A percentile compares a stretch with the other conserved stretches of the same genome.
These are phyloP conservation scores for Triticum monococcum DNA, from an alignment of 176 grass and related monocot genomes.

Conservation along the genomic window DNA sequence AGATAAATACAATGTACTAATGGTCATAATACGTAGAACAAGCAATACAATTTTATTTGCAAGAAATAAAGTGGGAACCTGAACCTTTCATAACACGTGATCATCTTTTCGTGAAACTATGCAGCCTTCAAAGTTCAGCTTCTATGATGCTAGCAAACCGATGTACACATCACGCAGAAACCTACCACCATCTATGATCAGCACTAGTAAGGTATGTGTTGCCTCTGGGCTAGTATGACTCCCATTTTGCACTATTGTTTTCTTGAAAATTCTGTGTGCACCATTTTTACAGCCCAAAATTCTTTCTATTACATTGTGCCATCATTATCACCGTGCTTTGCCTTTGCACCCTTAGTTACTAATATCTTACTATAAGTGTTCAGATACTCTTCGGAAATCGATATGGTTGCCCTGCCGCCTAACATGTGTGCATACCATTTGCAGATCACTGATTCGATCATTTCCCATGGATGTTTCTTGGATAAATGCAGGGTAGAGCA, in stretches of 20 bases:
- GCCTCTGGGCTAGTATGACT: not conserved
- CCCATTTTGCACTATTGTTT: not conserved
- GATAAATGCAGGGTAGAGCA: slow-evolving; percentile 69
- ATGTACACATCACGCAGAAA: slow-evolving; percentile 88
- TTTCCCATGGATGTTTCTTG: slow-evolving; percentile 92
- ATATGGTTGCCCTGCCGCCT: not conserved
- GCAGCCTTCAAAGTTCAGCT: slow-evolving; percentile 88
- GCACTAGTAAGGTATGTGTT: slow-evolving; percentile 60
- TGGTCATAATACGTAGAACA: not conserved
- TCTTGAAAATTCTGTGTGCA: not conserved
- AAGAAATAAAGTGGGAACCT: not conserved
- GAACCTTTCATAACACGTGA: not conserved
- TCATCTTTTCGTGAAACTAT: slow-evolving; percentile 17
- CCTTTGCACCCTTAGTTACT: not conserved
- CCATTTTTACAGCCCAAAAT: no score
- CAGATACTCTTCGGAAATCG: not conserved
- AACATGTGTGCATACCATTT: not conserved
- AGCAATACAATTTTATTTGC: not conserved
- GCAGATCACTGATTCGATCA: slow-evolving; percentile 81
- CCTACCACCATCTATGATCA: slow-evolving; percentile 78
- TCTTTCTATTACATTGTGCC: not conserved
- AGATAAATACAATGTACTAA: slow-evolving; percentile 6
- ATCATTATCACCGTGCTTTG: not conserved
- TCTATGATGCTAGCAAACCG: slow-evolving; percentile 81
- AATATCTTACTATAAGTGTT: not conserved